Base-by-base conservation (phyloP, 371 early-diverging fungal genomes). In the Coemansia linderi region DNA sequence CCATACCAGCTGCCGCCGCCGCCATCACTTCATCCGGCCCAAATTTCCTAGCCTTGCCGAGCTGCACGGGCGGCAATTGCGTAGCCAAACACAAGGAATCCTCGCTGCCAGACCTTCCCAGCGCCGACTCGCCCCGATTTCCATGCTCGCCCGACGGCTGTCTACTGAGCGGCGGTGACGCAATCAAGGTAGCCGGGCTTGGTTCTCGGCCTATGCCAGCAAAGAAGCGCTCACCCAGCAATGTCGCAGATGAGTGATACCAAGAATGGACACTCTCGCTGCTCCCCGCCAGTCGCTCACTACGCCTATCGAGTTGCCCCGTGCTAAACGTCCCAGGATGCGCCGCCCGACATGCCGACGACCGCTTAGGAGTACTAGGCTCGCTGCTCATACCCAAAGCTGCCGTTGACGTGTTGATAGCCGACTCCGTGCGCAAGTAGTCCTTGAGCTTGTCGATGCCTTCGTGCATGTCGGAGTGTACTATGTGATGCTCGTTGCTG, bases 371-470 rank as follows among this genome's bases (percentile, higher is more conserved):
- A 13, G 54, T 52, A 17, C 17, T 52, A 2, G 54, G 54, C 17
- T 52, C 54, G 31, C 54, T 52, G 31, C 31, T 52, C 31, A 52
- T 15, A 0, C 13, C 31, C 31, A 50, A 29, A 29, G 50, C 13
- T 4, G 50, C 13, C 13, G 50, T 50, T 27, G 50, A 50, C 13
- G 29, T 29, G 54, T 52, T 72, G 44, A 64, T 54, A 50, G 61
- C 61, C 9, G 59, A 46, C 48, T 75, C 75, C n/a, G 37, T 64
- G 58, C 61, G 71, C 68, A 75, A 17, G 19, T 75, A 75, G 37
- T 46, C 61, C 19, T 66, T 67, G n/a, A 75, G 72, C 61, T 59
- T 39, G 24, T 75, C 75, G 27, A 75, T 62, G 31, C 67, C 68
- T 15, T 64, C 59, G 29, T 72, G 67, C 29, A 56, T 68, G 22